Conservation (phyloP, 1,139 yeast genomes). For the Saccharomyces hybrid region DNA sequence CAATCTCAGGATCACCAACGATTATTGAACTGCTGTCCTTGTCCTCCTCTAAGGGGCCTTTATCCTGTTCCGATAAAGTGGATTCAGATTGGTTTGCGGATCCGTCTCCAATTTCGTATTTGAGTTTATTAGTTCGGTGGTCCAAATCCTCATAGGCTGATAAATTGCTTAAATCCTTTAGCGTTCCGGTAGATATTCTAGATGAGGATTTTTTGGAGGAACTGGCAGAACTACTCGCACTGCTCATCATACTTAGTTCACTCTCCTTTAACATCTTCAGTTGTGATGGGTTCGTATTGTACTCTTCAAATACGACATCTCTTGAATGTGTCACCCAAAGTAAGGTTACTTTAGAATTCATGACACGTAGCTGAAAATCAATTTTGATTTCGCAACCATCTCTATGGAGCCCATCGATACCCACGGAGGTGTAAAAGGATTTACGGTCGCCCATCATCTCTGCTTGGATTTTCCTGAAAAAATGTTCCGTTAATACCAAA, state of each 20-base stretch:
- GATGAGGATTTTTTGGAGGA: slow-evolving; percentile 12
- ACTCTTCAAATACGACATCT: slow-evolving; percentile 29
- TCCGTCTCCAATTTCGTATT: background rate
- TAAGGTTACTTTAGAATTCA: slow-evolving; percentile 50
- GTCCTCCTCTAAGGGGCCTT: background rate
- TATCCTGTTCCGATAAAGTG: background rate
- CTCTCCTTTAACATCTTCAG: slow-evolving; percentile 32
- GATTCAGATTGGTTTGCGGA: background rate
- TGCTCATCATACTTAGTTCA: slow-evolving; percentile 28
- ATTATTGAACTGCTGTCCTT: slow-evolving; percentile 3
- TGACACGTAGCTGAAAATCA: slow-evolving; percentile 75
- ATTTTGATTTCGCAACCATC: slow-evolving; percentile 60
- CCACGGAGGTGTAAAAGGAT: slow-evolving; percentile 52
- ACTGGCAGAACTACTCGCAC: slow-evolving; percentile 20
- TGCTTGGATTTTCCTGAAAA: too few species aligned
- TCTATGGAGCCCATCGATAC: slow-evolving; percentile 58
- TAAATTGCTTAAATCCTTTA: slow-evolving; percentile 3
- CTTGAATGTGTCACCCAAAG: slow-evolving; percentile 88
- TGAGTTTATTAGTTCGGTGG: slow-evolving; percentile 6
- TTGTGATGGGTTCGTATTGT: slow-evolving; percentile 33
- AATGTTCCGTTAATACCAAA: too few species aligned
- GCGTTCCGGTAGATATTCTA: slow-evolving; percentile 11
- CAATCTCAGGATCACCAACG: slow-evolving; percentile 15
- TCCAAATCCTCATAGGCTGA: background rate
- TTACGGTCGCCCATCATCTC: slow-evolving; percentile 11